Conservation (phyloP, 768 basidiomycete species). For the Termitomyces sp. region DNA sequence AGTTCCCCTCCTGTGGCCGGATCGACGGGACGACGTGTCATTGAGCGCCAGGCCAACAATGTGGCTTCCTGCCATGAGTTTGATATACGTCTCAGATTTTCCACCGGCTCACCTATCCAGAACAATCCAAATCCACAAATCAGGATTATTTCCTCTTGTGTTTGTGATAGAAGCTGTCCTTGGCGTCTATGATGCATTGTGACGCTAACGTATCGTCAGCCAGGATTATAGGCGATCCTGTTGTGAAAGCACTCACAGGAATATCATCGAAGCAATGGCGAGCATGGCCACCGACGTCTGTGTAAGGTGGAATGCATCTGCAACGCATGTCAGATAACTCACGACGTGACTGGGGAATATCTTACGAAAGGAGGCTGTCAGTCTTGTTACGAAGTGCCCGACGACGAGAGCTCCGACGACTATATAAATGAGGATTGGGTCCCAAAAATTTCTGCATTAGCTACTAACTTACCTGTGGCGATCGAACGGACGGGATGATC, state of each 20-base stretch:
- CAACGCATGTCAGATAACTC: constrained; percentile 1
- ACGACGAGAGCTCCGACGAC: constrained; percentile 44
- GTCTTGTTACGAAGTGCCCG: constrained; percentile 49
- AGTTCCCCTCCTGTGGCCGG: constrained; percentile 19
- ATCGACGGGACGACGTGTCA: constrained; percentile 25
- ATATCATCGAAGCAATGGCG: constrained; percentile 60
- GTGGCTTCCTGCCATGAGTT: constrained; percentile 24
- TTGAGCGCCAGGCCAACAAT: constrained; percentile 43
- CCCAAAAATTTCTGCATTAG: not conserved
- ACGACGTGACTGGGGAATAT: not conserved
- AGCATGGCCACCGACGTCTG: constrained; percentile 74
- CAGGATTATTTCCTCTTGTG: constrained; percentile 71
- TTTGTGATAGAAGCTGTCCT: constrained; percentile 59
- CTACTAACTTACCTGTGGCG: constrained; percentile 29
- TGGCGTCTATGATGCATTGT: constrained; percentile 63
- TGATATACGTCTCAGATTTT: not conserved
- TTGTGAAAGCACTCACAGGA: constrained; percentile 46
- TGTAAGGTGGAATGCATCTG: constrained; percentile 62
- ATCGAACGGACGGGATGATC: constrained; percentile 44
- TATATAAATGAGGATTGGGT: constrained; percentile 16
- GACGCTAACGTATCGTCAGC: constrained; percentile 38
- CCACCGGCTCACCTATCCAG: constrained; percentile 61
- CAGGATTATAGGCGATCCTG: not conserved
- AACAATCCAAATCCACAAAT: constrained; percentile 70
- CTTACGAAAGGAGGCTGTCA: constrained; percentile 47